Evolutionary conservation across 2,329 filamentous ascomycete genomes (phyloP).

Genomic region (Neonectria neomacrospora): DNA sequence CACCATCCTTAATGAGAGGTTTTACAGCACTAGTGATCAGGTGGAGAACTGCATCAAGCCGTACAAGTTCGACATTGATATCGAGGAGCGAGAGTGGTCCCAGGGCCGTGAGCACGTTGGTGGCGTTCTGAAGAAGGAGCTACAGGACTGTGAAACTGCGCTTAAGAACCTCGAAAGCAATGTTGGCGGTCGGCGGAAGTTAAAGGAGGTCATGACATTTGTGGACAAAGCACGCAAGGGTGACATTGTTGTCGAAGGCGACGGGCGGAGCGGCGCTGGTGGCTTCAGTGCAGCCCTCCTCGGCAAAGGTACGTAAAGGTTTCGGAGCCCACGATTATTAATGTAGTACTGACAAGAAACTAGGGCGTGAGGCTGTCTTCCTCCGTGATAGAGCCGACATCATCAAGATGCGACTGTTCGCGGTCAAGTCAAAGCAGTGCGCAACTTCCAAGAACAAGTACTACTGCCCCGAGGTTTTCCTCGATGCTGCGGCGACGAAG

Average conservation of each 20-base stretch:
- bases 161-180: constrained; percentile 78
- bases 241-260: constrained; percentile 85
- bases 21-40: constrained; percentile 97
- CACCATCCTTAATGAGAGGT: constrained; percentile 90
- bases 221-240: constrained; percentile 91
- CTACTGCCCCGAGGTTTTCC: constrained; percentile 94
- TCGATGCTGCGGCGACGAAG: constrained; percentile 97
- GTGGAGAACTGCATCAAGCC: constrained; percentile 99
- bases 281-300: constrained; percentile 91
- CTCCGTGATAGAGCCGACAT: constrained; percentile 91
- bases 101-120: constrained; percentile 86
- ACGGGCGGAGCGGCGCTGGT: constrained; percentile 85
- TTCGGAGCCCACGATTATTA: not conserved
- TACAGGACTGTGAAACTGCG: constrained; percentile 84
- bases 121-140: constrained; percentile 84
- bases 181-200: constrained; percentile 84
- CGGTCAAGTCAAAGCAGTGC: constrained; percentile 92
- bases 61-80: constrained; percentile 97
- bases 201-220: constrained; percentile 90
- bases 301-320: constrained; percentile 72
- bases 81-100: constrained; percentile 89
- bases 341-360: constrained; percentile 41
- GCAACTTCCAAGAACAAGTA: constrained; percentile 88
- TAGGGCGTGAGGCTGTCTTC: constrained; percentile 93
- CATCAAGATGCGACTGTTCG: constrained; percentile 87